Conservation (phyloP, 2,329 filamentous ascomycete genomes). For the Paecilomyces variotii region DNA sequence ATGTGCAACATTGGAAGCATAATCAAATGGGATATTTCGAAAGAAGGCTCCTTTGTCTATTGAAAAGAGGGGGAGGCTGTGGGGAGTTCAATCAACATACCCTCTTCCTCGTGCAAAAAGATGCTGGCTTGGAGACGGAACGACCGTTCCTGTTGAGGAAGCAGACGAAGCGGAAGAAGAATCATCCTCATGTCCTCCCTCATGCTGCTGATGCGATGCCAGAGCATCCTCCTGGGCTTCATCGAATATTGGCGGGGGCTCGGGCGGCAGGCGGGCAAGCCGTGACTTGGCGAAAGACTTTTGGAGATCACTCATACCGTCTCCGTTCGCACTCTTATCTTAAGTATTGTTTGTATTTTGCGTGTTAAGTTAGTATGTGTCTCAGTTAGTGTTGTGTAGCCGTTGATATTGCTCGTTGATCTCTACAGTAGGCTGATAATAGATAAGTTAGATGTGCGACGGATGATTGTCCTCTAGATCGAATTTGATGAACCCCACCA, state of each 20-base stretch:
- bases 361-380: not conserved
- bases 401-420: not conserved
- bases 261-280: constrained; percentile 54
- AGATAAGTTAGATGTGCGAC: not conserved
- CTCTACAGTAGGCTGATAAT: not conserved
- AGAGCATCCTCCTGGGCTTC: constrained; percentile 26
- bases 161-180: constrained; percentile 72
- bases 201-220: constrained; percentile 28
- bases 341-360: not conserved
- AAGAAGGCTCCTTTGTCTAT: not conserved
- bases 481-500: not conserved
- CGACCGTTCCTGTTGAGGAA: constrained; percentile 86
- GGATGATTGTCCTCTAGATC: not conserved
- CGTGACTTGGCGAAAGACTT: constrained; percentile 71
- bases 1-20: too few relatives aligned
- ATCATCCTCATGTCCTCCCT: constrained; percentile 48
- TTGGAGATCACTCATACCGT: constrained; percentile 69
- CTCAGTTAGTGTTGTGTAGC: not conserved
- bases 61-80: constrained; percentile 1
- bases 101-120: constrained; percentile 64
- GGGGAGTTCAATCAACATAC: constrained; percentile 37
- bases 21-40: not conserved
- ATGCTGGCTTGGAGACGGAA: constrained; percentile 65
- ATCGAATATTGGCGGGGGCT: constrained; percentile 43
- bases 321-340: not conserved